A percentile compares a stretch with the other conserved stretches of the same genome.
These are phyloP conservation scores for Turritis glabra DNA, from an alignment of 345 rosid species.

Conservation along the genomic window DNA sequence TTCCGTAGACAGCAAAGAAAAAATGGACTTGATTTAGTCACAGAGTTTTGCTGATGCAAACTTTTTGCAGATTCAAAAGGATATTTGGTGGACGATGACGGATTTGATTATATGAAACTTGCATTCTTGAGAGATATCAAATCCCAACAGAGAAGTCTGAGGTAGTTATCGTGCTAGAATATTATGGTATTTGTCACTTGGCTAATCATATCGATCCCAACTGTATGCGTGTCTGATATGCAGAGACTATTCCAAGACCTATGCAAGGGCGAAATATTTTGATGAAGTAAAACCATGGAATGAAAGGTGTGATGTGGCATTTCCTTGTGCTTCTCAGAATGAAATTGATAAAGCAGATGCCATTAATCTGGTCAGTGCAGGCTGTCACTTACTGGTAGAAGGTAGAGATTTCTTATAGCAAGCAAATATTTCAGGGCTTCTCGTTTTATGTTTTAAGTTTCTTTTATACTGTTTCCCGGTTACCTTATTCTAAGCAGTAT, in stretches of 20 bases:
- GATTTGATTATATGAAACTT: conserved; percentile 95
- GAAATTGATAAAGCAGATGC: conserved; percentile 98
- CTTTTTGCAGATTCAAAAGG: conserved; percentile 80
- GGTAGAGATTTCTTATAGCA: conserved; percentile 50
- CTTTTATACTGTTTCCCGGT: not conserved
- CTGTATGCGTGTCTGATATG: conserved; percentile 32
- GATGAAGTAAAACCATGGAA: conserved; percentile 98
- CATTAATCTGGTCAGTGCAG: conserved; percentile 81
- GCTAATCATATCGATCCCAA: not conserved
- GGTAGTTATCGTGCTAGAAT: conserved; percentile 41
- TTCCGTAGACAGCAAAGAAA: not conserved
- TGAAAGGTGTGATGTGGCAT: conserved; percentile 93
- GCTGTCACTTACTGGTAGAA: conserved; percentile 89
- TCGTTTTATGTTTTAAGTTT: not conserved
- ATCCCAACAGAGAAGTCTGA: conserved; percentile 94
- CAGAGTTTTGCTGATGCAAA: conserved; percentile 27
- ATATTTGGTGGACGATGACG: conserved; percentile 96
- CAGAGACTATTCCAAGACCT: conserved; percentile 99
- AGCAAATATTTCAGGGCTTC: not conserved
- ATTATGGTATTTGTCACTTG: conserved; percentile 14
- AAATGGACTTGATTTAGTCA: conserved; percentile 5
- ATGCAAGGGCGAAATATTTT: conserved; percentile 91
- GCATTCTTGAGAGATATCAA: conserved; percentile 93
- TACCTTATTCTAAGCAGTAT: not conserved
- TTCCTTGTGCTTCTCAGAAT: conserved; percentile 94